Evolutionary conservation across 306 rosid species (phyloP), one percentile per base, ranked within the genome.

Genomic region (Bauhinia variegata): DNA sequence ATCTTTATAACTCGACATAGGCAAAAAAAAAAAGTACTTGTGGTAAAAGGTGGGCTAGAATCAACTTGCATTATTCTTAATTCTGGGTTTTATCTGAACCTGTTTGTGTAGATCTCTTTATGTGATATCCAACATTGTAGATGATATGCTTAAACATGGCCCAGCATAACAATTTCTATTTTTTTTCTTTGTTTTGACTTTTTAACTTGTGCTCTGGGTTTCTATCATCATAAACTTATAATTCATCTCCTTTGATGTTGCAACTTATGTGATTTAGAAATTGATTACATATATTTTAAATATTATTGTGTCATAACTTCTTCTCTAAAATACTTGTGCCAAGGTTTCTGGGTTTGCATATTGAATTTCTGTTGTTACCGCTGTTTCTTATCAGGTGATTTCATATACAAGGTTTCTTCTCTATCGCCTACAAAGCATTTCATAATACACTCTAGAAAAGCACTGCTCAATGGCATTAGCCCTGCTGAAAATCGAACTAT

Each of bases 401-500:
- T 93, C 71, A 71, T 93, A 70, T 88, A 93, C 88, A 88, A 86
- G 86, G 99, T 93, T 71, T 90, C 99, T 74, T 89, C 99, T 70
- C 67, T 62, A 60, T 93, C 99, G 50, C 99, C 99, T 67, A 63
- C 97, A 46, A 88, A 80, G 83, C 99, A 93, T 80, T 93, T 93
- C 51, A 67, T 90, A 56, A 82, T 93, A 53, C 99, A 93, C 78
- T 93, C 99, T 5, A 88, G 99, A 72, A 93, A 90, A 78, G 99
- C 97, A 56, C 80, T 93, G 68, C 91, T 93, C 46, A 93, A 88
- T 65, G 99, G 99, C 79, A 78, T 93, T 51, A 93, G 84, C 75
- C 99, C 99, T 30, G 91, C 99, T 79, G 99, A 93, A 80, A 93
- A 93, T 88, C 88, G 99, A 53, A 83, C 80, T 63, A 85, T 93